These are phyloP conservation scores for Coleophoma eucalyptorum DNA, from an alignment of 2,329 filamentous ascomycete genomes.

Conservation along the genomic window DNA sequence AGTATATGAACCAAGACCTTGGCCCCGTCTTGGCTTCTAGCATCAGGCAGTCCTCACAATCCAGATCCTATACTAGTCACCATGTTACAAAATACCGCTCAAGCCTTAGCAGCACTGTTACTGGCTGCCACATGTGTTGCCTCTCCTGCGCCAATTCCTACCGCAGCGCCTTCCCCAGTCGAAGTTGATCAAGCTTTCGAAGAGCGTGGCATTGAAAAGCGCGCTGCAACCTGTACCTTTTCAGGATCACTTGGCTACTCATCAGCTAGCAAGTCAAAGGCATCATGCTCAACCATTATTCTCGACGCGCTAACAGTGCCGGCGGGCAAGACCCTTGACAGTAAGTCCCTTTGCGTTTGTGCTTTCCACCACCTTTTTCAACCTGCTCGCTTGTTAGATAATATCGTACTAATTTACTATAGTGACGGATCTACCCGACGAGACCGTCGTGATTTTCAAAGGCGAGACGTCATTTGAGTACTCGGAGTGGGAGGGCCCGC, in stretches of 20 bases:
- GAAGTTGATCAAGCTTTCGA: not conserved
- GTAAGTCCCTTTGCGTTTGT: conserved; percentile 26
- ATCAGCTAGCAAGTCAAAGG: conserved; percentile 42
- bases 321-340: conserved; percentile 52
- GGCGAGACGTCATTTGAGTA: conserved; percentile 64
- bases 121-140: not conserved
- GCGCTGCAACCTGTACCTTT: conserved; percentile 47
- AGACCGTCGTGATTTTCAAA: conserved; percentile 46
- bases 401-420: not conserved
- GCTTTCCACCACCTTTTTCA: not conserved
- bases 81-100: not conserved
- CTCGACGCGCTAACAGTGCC: conserved; percentile 53
- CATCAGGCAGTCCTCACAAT: not conserved
- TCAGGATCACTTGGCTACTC: conserved; percentile 37
- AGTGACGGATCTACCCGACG: not conserved
- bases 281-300: conserved; percentile 48
- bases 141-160: conserved; percentile 5
- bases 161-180: conserved; percentile 6
- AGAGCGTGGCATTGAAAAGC: not conserved
- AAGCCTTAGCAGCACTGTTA: not conserved
- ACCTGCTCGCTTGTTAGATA: not conserved
- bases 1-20: not conserved
- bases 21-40: not conserved
- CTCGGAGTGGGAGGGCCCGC: conserved; percentile 58
- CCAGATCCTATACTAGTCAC: not conserved